Evolutionary conservation across 805 yeast species (phyloP), one percentile per base, ranked within the genome.

Genomic region (Suhomyces pyralidae): DNA sequence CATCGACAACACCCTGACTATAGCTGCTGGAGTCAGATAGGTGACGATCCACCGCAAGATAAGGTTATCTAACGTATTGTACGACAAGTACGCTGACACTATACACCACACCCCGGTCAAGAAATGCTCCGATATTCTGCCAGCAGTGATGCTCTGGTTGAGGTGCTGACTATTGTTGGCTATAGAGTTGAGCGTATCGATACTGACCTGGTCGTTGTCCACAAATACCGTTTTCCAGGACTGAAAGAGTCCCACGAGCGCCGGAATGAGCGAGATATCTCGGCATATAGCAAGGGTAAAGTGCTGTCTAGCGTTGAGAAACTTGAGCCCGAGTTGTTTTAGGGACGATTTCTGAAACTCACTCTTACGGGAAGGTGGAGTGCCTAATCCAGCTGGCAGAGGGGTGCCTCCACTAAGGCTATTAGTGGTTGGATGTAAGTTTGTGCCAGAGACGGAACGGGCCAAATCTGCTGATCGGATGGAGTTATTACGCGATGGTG

Each of bases 31-130:
- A 0, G 90, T 85, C 52, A 91, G 87, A 67, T 93, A 93, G 43
- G 87, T 90, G 43, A 92, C 96, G 25, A 93, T 89, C 96, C 98
- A 93, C 44, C 98, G 78, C 26, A 90, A 86, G 86, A 92, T 90
- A 46, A 93, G 74, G 0, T 97, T 94, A 63, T 92, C 97, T 32
- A 93, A 73, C 3, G 90, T 89, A 1, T 91, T 84, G 68, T 85
- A 90, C 7, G 96, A 84, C 55, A 93, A 74, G 62, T 90, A 90
- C 2, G 90, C 90, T 1, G 96, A 83, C 8, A 93, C 98, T 4
- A 88, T 63, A 66, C 97, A 90, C 98, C 98, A 93, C n/a, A 93
- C 67, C 0, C 92, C 92, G 3, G 96, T 87, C 54, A 91, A 71
- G 54, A 90, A 77, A 60, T 86, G 86, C 64, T 91, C 97, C 0